Percentiles rank a stretch among this genome's conserved stretches.
Conservation (phyloP, 139 green algal species). For the Coelastrella sp. region DNA sequence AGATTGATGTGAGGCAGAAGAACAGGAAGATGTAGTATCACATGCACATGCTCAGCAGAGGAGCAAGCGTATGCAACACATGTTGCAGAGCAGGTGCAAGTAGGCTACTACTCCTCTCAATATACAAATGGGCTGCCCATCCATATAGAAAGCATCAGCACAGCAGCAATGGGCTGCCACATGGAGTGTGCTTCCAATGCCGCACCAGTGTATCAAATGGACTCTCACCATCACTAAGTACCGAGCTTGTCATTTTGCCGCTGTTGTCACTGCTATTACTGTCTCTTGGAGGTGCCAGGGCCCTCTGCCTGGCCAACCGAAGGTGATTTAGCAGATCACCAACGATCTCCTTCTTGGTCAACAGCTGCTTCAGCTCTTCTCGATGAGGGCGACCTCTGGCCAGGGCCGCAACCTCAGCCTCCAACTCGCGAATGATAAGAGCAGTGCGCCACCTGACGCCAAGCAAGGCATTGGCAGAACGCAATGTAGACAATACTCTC, state of each 20-base stretch:
- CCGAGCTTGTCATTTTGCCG: neutral
- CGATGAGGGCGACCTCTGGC: conserved; percentile 46
- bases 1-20: neutral
- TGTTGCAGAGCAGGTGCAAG: too few species aligned
- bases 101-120: too few species aligned
- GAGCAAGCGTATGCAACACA: neutral
- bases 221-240: neutral
- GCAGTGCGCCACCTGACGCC: conserved; percentile 82
- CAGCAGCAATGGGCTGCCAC: neutral
- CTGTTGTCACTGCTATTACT: neutral
- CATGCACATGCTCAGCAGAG: neutral
- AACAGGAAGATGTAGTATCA: too few species aligned
- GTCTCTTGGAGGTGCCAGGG: conserved; percentile 34
- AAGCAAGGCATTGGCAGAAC: neutral
- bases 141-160: neutral
- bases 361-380: conserved; percentile 84
- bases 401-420: conserved; percentile 92
- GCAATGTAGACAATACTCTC: too few species aligned
- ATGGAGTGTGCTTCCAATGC: too few species aligned
- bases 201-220: too few species aligned
- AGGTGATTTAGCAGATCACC: conserved; percentile 96
- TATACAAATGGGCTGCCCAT: too few species aligned
- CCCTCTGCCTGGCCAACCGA: conserved; percentile 61
- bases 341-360: conserved; percentile 90
- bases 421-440: conserved; percentile 92